Percentiles rank a stretch among this genome's conserved stretches.
phyloP scores from a whole-genome alignment of 2,329 filamentous ascomycete genomes.

The Plenodomus lindquistii region DNA sequence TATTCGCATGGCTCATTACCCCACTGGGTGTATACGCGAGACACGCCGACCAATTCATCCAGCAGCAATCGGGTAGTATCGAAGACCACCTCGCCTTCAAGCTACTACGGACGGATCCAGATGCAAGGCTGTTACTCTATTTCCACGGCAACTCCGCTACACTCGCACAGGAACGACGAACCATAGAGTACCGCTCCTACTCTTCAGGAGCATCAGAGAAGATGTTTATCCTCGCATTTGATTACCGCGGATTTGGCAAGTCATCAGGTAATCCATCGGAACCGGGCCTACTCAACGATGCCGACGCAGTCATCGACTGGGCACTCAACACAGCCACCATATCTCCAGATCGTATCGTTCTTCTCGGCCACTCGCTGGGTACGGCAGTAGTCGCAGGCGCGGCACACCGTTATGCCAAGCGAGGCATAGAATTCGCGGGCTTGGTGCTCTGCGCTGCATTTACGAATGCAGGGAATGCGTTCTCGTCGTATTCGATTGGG shows the following conservation, averaged over 20 bases:
- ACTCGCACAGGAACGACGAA: slow-evolving; percentile 76
- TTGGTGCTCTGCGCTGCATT: slow-evolving; percentile 81
- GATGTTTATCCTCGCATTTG: slow-evolving; percentile 75
- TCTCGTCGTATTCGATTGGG: slow-evolving; percentile 76
- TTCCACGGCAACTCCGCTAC: slow-evolving; percentile 70
- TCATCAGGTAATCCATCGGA: slow-evolving; percentile 81
- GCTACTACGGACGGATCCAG: slow-evolving; percentile 55
- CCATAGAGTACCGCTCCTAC: slow-evolving; percentile 76
- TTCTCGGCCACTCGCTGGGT: slow-evolving; percentile 86
- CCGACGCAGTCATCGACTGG: slow-evolving; percentile 73
- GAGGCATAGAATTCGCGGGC: slow-evolving; percentile 71
- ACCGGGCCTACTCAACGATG: slow-evolving; percentile 77
- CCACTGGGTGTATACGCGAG: slow-evolving; percentile 75
- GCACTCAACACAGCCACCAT: slow-evolving; percentile 69
- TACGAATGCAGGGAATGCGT: slow-evolving; percentile 71
- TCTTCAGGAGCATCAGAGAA: slow-evolving; percentile 62
- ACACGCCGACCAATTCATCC: slow-evolving; percentile 68
- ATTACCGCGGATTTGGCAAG: slow-evolving; percentile 87
- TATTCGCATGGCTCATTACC: slow-evolving; percentile 92
- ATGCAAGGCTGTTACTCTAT: slow-evolving; percentile 59
- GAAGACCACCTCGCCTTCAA: slow-evolving; percentile 54
- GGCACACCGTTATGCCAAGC: slow-evolving; percentile 66
- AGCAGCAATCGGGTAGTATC: slow-evolving; percentile 46
- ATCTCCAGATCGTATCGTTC: slow-evolving; percentile 71
- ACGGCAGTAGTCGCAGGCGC: slow-evolving; percentile 81